Conservation (phyloP, 2,329 filamentous ascomycete genomes). For the Claviceps sp. region DNA sequence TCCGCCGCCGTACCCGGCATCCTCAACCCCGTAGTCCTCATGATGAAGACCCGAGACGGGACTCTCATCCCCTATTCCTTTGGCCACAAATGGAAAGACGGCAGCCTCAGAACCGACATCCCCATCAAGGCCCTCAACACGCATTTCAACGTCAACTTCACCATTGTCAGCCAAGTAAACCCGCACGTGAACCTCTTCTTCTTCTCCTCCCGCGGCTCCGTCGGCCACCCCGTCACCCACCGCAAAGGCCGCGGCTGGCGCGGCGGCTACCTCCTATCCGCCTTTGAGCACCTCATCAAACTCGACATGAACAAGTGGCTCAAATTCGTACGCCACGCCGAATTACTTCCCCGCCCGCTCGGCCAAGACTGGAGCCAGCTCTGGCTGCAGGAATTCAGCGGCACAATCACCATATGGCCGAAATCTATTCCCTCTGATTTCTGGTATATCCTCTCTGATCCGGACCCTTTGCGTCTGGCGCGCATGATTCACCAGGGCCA, state of each 20-base stretch:
- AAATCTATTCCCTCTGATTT: conserved; percentile 70
- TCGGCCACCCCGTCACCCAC: conserved; percentile 88
- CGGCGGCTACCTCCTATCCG: conserved; percentile 84
- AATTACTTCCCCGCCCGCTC: conserved; percentile 76
- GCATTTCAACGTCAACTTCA: conserved; percentile 98
- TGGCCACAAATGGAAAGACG: conserved; percentile 98
- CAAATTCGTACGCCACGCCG: conserved; percentile 81
- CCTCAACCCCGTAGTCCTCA: conserved; percentile 83
- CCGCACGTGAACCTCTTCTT: conserved; percentile 98
- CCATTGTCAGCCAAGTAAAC: conserved; percentile 79
- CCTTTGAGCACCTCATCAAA: conserved; percentile 88
- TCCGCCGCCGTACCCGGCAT: conserved; percentile 95
- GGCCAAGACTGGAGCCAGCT: conserved; percentile 96
- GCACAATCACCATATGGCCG: conserved; percentile 94
- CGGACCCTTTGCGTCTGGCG: conserved; percentile 58
- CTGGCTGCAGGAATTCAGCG: conserved; percentile 89
- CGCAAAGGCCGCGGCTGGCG: conserved; percentile 89
- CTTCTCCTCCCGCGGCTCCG: conserved; percentile 84
- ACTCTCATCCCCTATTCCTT: conserved; percentile 82
- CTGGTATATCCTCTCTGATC: conserved; percentile 73
- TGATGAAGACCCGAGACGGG: conserved; percentile 72
- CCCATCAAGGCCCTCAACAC: conserved; percentile 87
- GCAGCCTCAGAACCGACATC: conserved; percentile 85
- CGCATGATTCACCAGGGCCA: conserved; percentile 86
- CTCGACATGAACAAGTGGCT: conserved; percentile 97